Base-by-base conservation (phyloP, 345 rosid species). In the Gynandropsis gynandra region DNA sequence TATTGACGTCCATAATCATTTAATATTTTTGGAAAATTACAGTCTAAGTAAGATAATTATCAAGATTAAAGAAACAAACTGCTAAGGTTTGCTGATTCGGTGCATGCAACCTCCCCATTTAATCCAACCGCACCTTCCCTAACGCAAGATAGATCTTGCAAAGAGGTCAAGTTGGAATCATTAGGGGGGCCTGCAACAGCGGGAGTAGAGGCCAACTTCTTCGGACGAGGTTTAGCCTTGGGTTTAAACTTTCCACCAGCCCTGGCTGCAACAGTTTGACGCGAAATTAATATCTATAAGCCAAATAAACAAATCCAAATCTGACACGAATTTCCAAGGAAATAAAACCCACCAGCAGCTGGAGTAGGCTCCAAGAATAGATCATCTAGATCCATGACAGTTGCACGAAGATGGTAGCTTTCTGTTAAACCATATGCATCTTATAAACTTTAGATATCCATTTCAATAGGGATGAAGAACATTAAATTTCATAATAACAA, bases 241-340 rank as follows among this genome's bases (percentile, higher is more conserved):
- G 72, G 72, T 41, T 56, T 62, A 52, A 62, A 67, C 63, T 47
- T 68, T 15, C 64, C 64, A 57, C 68, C 67, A 56, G 63, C 64
- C 8, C 54, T 61, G 20, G 57, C 72, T 67, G 47, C 39, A 39
- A 16, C 19, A 15, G 18, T 9, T 40, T 40, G 29, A 5, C 5
- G 29, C 32, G 43, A 46, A 52, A 9, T 13, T 14, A 52, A 56
- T 2, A 53, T 8, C 34, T 29, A 19, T 47, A 7, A 62, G 60
- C 43, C 55, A 35, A 39, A 54, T 7, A 63, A 4, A 10, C 48
- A 43, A 43, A 35, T 19, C 29, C 20, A 38, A 24, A 52, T 5
- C 29, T 2, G 29, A 24, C 29, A 24, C 2, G 29, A 5, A 2
- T 24, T 24, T 24, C 5, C 29, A 24, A 5, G 29, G 5, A 24